Evolutionary conservation across 306 rosid genomes (phyloP).

Genomic region (Quercus dentata): DNA sequence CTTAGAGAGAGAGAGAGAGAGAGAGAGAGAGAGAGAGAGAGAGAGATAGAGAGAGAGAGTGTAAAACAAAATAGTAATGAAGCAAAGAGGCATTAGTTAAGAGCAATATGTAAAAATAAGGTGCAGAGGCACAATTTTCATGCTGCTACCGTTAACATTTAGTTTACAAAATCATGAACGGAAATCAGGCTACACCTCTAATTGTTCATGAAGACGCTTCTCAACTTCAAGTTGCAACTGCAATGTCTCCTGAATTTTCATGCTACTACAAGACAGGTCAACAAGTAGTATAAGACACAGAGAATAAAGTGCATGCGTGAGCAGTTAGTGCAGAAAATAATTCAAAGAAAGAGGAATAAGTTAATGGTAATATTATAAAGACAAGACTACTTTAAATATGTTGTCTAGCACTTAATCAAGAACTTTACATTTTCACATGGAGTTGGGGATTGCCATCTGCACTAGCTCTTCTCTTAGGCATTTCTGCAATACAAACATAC

Average conservation of each 20-base stretch:
- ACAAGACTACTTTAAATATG: not conserved
- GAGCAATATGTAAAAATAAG: no score
- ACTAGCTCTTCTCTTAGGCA: not conserved
- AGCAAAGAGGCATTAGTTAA: no score
- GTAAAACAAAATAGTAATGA: no score
- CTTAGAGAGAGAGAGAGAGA: no score
- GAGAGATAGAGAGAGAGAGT: no score
- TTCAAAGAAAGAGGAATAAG: not conserved
- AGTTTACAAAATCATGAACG: not conserved
- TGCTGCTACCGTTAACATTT: no score
- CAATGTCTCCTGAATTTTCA: conserved; percentile 39
- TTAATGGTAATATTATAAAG: not conserved
- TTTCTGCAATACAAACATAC: not conserved
- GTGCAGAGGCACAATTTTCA: no score
- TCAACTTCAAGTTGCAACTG: conserved; percentile 36
- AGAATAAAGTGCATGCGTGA: no score
- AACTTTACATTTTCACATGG: not conserved
- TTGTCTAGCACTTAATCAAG: not conserved
- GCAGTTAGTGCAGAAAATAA: not conserved
- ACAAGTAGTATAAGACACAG: not conserved
- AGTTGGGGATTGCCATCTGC: not conserved
- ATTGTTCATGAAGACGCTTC: conserved; percentile 36
- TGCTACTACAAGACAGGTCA: conserved; percentile 18
- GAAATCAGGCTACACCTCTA: conserved; percentile 25
- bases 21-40: no score